These are phyloP conservation scores for Castanea crenata DNA, from an alignment of 306 rosid species.

Conservation along the genomic window DNA sequence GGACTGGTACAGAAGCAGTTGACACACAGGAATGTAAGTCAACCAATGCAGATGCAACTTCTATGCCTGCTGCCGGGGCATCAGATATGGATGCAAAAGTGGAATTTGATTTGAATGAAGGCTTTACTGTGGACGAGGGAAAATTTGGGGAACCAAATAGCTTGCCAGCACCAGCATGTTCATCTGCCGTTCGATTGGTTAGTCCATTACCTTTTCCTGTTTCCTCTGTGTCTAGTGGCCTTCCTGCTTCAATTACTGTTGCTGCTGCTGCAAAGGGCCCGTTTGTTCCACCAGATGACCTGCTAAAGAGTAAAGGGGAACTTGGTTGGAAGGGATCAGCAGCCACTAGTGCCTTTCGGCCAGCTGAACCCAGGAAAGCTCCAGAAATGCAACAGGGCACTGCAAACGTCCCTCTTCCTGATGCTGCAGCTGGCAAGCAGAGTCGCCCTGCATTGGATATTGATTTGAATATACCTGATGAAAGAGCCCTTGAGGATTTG, in stretches of 20 bases:
- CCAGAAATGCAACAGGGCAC: slow-evolving; percentile 38
- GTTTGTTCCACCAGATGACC: slow-evolving; percentile 70
- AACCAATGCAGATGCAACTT: slow-evolving; percentile 20
- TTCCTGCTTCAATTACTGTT: slow-evolving; percentile 73
- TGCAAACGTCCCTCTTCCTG: slow-evolving; percentile 39
- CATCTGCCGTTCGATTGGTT: slow-evolving; percentile 51
- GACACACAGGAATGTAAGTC: slow-evolving; percentile 32
- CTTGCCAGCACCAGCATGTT: slow-evolving; percentile 41
- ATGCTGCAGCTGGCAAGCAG: slow-evolving; percentile 44
- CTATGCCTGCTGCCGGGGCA: slow-evolving; percentile 23
- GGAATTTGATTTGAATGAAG: slow-evolving; percentile 93
- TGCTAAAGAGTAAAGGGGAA: slow-evolving; percentile 60
- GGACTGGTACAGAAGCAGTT: slow-evolving; percentile 30
- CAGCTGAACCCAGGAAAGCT: slow-evolving; percentile 87
- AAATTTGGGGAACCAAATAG: slow-evolving; percentile 55
- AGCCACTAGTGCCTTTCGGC: slow-evolving; percentile 94
- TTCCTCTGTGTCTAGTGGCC: slow-evolving; percentile 59
- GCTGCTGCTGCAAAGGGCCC: slow-evolving; percentile 94
- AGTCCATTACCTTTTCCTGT: slow-evolving; percentile 60
- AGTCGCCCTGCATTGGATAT: slow-evolving; percentile 74
- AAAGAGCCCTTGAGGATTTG: slow-evolving; percentile 65
- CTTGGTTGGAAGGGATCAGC: slow-evolving; percentile 99
- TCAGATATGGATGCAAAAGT: slow-evolving; percentile 51
- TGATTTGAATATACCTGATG: slow-evolving; percentile 79
- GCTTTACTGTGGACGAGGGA: slow-evolving; percentile 73